Conservation (phyloP, 2,329 filamentous ascomycete species). For the Trichoderma oligosporum region DNA sequence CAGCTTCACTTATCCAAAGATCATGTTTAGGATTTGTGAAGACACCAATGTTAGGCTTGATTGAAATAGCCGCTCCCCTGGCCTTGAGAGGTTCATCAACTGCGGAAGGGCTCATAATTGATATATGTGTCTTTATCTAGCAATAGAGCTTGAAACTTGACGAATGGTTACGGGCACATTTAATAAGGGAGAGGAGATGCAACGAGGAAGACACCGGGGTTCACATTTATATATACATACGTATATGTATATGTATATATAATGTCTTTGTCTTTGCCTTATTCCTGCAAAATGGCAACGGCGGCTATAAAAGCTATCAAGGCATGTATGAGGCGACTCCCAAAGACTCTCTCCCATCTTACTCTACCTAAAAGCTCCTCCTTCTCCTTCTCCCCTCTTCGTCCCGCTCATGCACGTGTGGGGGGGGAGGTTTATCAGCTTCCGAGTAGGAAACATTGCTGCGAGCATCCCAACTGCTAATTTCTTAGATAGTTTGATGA, state of each 20-base stretch:
- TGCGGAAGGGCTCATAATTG: constrained; percentile 36
- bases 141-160: not conserved
- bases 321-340: not conserved
- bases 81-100: constrained; percentile 30
- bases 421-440: not conserved
- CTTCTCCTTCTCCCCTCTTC: constrained; percentile 2
- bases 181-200: not conserved
- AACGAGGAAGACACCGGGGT: not conserved
- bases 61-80: constrained; percentile 20
- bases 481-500: not conserved
- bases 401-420: constrained; percentile 3
- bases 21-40: constrained; percentile 93
- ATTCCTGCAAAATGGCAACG: not conserved
- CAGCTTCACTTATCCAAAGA: constrained; percentile 78
- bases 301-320: constrained; percentile 12
- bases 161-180: not conserved
- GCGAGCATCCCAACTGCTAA: constrained; percentile 7
- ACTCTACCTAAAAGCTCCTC: not conserved
- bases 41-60: constrained; percentile 87
- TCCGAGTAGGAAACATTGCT: not conserved
- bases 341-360: not conserved
- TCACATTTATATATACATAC: not conserved
- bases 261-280: not conserved
- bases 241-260: too few relatives aligned
- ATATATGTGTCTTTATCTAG: not conserved